Base-by-base conservation (phyloP, 257 asterid genomes). In the Fraxinus americana region DNA sequence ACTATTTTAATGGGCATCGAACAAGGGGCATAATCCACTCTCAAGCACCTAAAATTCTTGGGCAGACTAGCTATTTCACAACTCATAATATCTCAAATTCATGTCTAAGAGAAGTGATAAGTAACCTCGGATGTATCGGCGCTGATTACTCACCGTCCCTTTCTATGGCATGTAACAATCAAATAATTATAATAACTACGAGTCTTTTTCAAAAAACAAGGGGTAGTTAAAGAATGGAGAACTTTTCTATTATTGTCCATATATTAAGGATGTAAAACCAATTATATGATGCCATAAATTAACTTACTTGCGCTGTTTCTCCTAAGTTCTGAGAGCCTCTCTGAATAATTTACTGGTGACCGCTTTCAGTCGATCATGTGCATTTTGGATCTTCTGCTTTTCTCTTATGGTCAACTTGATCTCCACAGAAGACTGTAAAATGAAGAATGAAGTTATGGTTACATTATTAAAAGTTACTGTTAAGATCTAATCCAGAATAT, bases 321-420 rank as follows among this genome's bases (percentile, higher is more conserved):
- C 80, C 79, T 67, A 80, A 30, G 71, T 84, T 78, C 78, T 23
- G 70, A 38, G 77, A 59, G 76, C 30, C 30, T 65, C 74, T 73
- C 69, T 54, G 70, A 67, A 65, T 76, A 21, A 81, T 75, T 76
- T 63, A 57, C 68, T 23, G 71, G 63, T 57, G 74, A 73, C 77
- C 30, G 80, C 85, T 81, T 78, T 88, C 71, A 93, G 81, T 54
- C 19, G 80, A 73, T 86, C 90, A 72, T 77, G 82, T 30, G 89
- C 89, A 71, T 74, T 82, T 80, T 85, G 86, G 72, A 88, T 79
- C 71, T 88, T 78, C 78, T 89, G 91, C 75, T 85, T 89, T 66
- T 89, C 92, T 83, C 88, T 96, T 73, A 89, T 75, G 14, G 80
- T 86, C 83, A 87, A 80, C 77, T 83, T 88, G 70, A 74, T 77